Evolutionary conservation across 2,329 filamentous ascomycete genomes (phyloP), one percentile per base, ranked within the genome.

Genomic region (Aspergillus caelatus): DNA sequence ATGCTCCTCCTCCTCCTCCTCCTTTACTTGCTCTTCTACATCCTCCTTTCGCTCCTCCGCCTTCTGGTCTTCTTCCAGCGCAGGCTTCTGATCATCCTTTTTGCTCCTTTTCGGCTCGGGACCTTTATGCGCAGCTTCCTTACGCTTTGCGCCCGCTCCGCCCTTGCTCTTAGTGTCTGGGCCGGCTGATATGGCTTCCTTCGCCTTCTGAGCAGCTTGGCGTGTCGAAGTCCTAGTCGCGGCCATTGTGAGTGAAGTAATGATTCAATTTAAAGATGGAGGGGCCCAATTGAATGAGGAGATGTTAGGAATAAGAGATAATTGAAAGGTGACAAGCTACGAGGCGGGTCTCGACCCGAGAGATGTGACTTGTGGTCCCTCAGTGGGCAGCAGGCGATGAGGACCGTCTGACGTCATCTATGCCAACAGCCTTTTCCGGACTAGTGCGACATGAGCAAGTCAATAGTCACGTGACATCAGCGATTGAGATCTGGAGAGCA

Each of bases 131-230:
- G 66, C 45, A 2, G 69, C 58, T 19, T 71, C 76, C 68, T 80
- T 82, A 48, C 80, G 79, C 62, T 82, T 82, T 14, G 71, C 68
- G n/a, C 74, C 73, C 28, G 74, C 67, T 11, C 71, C 32, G 28
- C 70, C 65, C 60, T 68, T 72, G 34, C 68, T 68, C 53, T 72
- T 73, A 30, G 62, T 67, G 61, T 74, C 78, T 53, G 70, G 70
- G 61, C 71, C 73, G 63, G 69, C 71, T 54, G 74, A 64, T 62
- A 79, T 77, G 30, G 79, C 77, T 64, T 80, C 73, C 61, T 80
- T 80, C 36, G 80, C 79, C 67, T 81, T 80, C 56, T 75, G 74
- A 10, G 79, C 79, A 6, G 80, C 79, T 64, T 79, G 73, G 36
- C 80, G 79, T 19, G 79, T 75, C 6, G 80, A 82, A 50, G 77